These are phyloP conservation scores for Podospora tetraspora DNA, from an alignment of 495 filamentous ascomycete species.

Conservation along the genomic window DNA sequence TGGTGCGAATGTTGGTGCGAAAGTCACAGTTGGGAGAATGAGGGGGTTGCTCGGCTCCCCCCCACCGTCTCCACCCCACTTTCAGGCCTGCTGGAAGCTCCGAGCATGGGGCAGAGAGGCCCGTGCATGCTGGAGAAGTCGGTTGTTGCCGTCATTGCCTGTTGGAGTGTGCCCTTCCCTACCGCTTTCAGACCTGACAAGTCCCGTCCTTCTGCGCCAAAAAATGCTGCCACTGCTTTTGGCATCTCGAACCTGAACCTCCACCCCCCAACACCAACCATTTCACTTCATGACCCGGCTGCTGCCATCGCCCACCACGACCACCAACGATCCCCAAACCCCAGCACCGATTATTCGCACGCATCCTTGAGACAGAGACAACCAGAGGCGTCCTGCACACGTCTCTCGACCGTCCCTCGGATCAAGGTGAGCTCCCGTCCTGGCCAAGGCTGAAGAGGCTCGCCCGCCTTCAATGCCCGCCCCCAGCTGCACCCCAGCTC, in stretches of 20 bases:
- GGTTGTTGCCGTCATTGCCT: slow-evolving; percentile 30
- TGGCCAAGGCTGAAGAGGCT: slow-evolving; percentile 13
- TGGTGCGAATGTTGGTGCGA: too few species aligned
- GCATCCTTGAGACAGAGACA: slow-evolving; percentile 14
- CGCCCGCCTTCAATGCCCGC: slow-evolving; percentile 1
- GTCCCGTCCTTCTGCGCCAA: slow-evolving; percentile 21
- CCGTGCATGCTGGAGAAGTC: slow-evolving; percentile 3
- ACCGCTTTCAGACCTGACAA: neutral
- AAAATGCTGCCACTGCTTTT: slow-evolving; percentile 21
- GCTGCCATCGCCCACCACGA: slow-evolving; percentile 14
- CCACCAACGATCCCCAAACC: neutral
- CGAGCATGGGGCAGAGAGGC: neutral
- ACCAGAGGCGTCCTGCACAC: slow-evolving; percentile 35
- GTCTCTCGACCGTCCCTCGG: slow-evolving; percentile 24
- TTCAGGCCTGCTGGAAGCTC: neutral
- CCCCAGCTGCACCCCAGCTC: slow-evolving; percentile 10
- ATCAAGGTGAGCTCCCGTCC: slow-evolving; percentile 19
- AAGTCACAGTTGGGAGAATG: too few species aligned
- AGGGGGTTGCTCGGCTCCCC: too few species aligned
- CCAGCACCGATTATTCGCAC: neutral
- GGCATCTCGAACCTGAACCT: slow-evolving; percentile 18
- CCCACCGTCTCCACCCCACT: neutral
- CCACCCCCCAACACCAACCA: slow-evolving; percentile 7
- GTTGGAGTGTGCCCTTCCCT: neutral
- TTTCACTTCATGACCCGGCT: slow-evolving; percentile 3